Evolutionary conservation across 2,329 filamentous ascomycete species (phyloP).

Genomic region (Trichoderma sp.): DNA sequence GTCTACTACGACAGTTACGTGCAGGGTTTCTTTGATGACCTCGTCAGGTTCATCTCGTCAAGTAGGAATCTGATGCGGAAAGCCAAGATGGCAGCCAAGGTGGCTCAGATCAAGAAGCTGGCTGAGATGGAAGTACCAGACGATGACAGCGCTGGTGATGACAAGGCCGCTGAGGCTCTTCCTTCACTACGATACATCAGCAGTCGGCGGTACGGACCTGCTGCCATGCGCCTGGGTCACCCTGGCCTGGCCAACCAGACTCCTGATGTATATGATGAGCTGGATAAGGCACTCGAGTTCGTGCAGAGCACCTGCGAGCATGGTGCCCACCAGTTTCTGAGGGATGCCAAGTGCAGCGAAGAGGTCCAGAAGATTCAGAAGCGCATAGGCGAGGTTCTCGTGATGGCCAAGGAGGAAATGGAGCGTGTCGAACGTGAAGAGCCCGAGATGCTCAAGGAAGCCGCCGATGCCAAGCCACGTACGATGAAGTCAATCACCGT

Average conservation of each 20-base stretch:
- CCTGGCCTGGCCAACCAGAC: conserved; percentile 26
- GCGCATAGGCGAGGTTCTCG: conserved; percentile 62
- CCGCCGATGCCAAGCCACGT: conserved; percentile 42
- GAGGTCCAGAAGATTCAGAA: conserved; percentile 70
- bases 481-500: conserved; percentile 54
- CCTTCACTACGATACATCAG: conserved; percentile 44
- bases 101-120: conserved; percentile 62
- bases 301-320: conserved; percentile 81
- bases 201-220: conserved; percentile 35
- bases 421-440: conserved; percentile 55
- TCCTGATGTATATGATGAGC: conserved; percentile 63
- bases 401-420: conserved; percentile 59
- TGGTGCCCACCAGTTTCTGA: conserved; percentile 84
- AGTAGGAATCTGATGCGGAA: conserved; percentile 83
- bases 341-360: conserved; percentile 78
- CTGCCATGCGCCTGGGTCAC: conserved; percentile 28
- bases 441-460: conserved; percentile 42
- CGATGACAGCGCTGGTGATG: conserved; percentile 44
- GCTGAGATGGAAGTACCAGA: conserved; percentile 58
- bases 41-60: conserved; percentile 78
- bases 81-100: conserved; percentile 78
- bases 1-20: conserved; percentile 92
- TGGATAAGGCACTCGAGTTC: conserved; percentile 76
- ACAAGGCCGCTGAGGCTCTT: conserved; percentile 31
- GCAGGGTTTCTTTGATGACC: conserved; percentile 75